A percentile compares a stretch with the other conserved stretches of the same genome.
These are phyloP conservation scores for Elongisporangium prolatum DNA, from an alignment of 352 stramenopile species.

Conservation along the genomic window DNA sequence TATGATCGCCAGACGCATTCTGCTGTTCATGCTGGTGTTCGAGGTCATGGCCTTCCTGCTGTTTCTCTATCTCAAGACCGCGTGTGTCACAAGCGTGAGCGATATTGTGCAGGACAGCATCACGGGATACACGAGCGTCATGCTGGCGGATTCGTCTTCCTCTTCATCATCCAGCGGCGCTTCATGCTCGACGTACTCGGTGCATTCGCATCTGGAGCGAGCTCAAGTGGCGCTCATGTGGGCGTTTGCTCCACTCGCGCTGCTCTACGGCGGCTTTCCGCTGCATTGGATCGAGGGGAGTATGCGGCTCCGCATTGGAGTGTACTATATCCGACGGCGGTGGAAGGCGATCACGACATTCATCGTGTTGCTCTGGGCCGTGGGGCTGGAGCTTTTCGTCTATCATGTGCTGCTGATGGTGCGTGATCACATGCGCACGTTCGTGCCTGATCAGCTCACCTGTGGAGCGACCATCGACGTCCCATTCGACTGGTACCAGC, in stretches of 20 bases:
- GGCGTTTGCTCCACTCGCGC: conserved; percentile 55
- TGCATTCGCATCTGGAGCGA: background rate
- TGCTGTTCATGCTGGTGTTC: conserved; percentile 54
- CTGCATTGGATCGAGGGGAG: conserved; percentile 65
- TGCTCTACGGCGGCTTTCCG: conserved; percentile 55
- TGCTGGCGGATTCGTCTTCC: background rate
- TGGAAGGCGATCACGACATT: conserved; percentile 71
- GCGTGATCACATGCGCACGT: conserved; percentile 32
- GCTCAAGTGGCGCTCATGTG: conserved; percentile 29
- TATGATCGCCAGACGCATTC: conserved; percentile 43
- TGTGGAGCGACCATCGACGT: conserved; percentile 39
- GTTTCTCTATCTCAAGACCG: conserved; percentile 34
- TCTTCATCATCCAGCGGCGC: background rate
- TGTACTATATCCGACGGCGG: conserved; percentile 69
- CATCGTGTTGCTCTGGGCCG: conserved; percentile 63
- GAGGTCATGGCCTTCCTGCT: conserved; percentile 55
- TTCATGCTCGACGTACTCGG: background rate
- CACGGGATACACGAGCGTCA: background rate
- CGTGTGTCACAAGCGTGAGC: conserved; percentile 18
- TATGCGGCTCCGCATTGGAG: conserved; percentile 59
- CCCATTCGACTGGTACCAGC: conserved; percentile 38
- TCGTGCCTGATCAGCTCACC: conserved; percentile 28
- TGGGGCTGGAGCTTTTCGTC: conserved; percentile 60
- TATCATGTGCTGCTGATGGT: conserved; percentile 46
- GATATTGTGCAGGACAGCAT: background rate